A percentile compares a stretch with the other conserved stretches of the same genome.
Conservation (phyloP, 1,284 basidiomycete species). For the Leccinum huronense region DNA sequence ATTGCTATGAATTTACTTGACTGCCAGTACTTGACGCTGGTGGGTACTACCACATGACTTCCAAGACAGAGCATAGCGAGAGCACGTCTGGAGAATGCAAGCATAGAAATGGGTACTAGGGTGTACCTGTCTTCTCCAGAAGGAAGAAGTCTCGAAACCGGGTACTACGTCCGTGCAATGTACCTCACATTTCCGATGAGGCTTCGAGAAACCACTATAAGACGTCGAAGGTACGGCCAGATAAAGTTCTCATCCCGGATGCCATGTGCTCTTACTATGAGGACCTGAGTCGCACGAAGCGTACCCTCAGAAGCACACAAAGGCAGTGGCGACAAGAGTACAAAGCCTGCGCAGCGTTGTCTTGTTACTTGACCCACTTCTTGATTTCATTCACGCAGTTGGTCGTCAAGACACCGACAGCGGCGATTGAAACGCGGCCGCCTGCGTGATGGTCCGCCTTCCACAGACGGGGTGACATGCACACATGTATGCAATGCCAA, state of each 20-base stretch:
- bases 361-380: slow-evolving; percentile 6
- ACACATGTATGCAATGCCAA: neutral
- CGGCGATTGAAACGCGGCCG: neutral
- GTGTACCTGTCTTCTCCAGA: slow-evolving; percentile 1
- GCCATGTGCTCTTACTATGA: neutral
- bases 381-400: slow-evolving; percentile 10
- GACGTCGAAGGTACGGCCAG: neutral
- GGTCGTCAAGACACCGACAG: slow-evolving; percentile 12
- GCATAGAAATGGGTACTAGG: neutral
- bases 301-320: neutral
- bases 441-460: neutral
- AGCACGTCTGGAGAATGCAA: slow-evolving; percentile 1
- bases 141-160: neutral
- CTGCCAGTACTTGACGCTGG: neutral
- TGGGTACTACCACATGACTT: neutral
- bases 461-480: neutral
- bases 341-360: neutral
- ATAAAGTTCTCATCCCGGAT: slow-evolving; percentile 5
- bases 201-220: neutral
- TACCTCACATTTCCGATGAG: neutral
- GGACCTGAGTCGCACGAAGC: neutral
- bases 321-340: neutral
- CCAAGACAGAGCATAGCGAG: neutral
- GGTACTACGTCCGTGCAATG: neutral
- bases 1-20: neutral